Conservation (phyloP, 768 basidiomycete species). For the Xanthoconium purpureum region DNA sequence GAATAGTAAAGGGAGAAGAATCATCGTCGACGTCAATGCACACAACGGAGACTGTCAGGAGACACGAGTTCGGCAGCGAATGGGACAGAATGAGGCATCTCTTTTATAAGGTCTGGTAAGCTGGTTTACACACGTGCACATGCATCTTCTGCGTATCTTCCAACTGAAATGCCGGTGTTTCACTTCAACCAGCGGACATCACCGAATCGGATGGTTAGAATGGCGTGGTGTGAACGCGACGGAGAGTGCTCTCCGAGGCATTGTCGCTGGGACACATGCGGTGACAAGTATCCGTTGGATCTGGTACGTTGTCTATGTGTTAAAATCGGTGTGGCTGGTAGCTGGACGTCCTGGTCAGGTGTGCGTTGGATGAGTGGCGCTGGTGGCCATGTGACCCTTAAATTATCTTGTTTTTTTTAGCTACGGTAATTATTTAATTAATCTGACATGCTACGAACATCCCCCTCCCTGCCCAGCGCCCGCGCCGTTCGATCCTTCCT, state of each 20-base stretch:
- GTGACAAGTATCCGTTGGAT: too few species aligned
- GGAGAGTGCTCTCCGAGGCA: background rate
- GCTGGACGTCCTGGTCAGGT: too few species aligned
- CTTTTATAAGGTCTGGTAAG: constrained; percentile 17
- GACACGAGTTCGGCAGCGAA: constrained; percentile 2
- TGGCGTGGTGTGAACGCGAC: background rate
- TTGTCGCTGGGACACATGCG: too few species aligned
- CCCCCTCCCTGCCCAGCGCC: background rate
- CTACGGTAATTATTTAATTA: background rate
- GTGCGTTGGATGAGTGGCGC: too few species aligned
- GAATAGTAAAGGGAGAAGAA: constrained; percentile 28
- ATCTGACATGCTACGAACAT: constrained; percentile 14
- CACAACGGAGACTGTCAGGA: background rate
- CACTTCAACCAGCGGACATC: background rate
- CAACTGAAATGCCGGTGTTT: constrained; percentile 5
- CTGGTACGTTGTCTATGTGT: too few species aligned
- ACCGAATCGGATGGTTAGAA: background rate
- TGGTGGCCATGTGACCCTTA: background rate
- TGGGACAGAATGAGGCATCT: background rate
- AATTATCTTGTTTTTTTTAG: background rate
- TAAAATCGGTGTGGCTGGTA: too few species aligned
- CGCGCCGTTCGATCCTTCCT: constrained; percentile 5
- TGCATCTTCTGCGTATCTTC: background rate
- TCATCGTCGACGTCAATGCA: constrained; percentile 34
- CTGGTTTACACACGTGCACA: constrained; percentile 14